phyloP scores from a whole-genome alignment of 2,329 filamentous ascomycete genomes.

The Tolypocladium sp. region DNA sequence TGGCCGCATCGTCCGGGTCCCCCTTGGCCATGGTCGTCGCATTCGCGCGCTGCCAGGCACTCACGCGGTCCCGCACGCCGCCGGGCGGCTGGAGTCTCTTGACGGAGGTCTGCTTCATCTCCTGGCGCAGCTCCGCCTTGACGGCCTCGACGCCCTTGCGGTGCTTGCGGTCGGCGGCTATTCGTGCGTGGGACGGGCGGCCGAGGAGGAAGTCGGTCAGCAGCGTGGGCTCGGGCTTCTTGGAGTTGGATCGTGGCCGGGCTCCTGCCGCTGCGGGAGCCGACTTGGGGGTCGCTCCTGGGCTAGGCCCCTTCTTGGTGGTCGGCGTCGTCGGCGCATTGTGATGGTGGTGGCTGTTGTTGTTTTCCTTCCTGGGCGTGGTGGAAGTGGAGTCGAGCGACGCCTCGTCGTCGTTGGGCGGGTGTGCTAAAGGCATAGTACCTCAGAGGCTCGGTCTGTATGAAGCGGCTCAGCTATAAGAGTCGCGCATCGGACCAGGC shows the following conservation, averaged over 20 bases:
- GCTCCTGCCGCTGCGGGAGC: conserved; percentile 27
- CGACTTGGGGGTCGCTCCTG: conserved; percentile 28
- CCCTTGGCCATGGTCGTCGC: conserved; percentile 51
- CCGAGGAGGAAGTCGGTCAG: conserved; percentile 50
- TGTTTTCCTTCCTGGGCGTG: conserved; percentile 1
- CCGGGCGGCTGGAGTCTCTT: conserved; percentile 52
- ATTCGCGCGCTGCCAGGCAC: conserved; percentile 75
- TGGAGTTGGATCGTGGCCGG: conserved; percentile 26
- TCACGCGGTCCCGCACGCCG: conserved; percentile 69
- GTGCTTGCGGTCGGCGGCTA: conserved; percentile 41
- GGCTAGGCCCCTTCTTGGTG: conserved; percentile 7
- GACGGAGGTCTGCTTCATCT: conserved; percentile 50
- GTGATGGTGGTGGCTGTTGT: not conserved
- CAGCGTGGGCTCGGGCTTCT: conserved; percentile 33
- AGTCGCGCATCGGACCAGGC: not conserved
- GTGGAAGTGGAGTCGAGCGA: conserved; percentile 6
- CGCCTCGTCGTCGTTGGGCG: conserved; percentile 9
- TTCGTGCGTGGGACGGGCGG: conserved; percentile 44
- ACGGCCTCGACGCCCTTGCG: conserved; percentile 51
- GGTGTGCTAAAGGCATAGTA: conserved; percentile 13
- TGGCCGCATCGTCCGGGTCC: conserved; percentile 41
- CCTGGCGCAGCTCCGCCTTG: conserved; percentile 40
- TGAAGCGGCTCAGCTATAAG: conserved; percentile 5
- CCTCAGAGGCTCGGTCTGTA: conserved; percentile 4
- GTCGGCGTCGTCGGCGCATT: conserved; percentile 1